A percentile compares a stretch with the other conserved stretches of the same genome.
phyloP scores from a whole-genome alignment of 805 yeast genomes.

The Middelhovenomyces tepae region DNA sequence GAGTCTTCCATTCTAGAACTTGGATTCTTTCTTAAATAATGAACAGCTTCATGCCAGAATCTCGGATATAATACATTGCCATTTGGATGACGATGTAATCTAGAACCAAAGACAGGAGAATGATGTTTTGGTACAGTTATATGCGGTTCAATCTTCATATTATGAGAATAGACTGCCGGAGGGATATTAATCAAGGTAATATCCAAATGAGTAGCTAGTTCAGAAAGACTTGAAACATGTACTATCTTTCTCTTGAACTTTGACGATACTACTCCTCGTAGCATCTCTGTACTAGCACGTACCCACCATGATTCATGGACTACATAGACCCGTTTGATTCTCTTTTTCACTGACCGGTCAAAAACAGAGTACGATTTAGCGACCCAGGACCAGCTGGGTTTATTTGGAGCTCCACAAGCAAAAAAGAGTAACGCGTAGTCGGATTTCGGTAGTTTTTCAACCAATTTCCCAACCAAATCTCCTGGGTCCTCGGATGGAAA shows the following conservation, averaged over 20 bases:
- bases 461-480: conserved; percentile 48
- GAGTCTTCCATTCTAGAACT: conserved; percentile 12
- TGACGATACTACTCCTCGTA: conserved; percentile 51
- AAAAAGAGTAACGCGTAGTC: conserved; percentile 66
- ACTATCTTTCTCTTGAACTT: conserved; percentile 36
- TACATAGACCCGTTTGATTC: conserved; percentile 55
- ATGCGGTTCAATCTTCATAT: conserved; percentile 42
- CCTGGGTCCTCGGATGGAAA: conserved; percentile 40
- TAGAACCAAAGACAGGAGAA: conserved; percentile 25
- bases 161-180: conserved; percentile 62
- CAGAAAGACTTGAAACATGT: conserved; percentile 43
- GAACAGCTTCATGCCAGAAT: conserved; percentile 27
- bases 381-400: conserved; percentile 65
- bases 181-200: conserved; percentile 70
- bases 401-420: conserved; percentile 66
- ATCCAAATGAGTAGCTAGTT: conserved; percentile 54
- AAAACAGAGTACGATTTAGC: conserved; percentile 49
- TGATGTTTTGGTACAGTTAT: conserved; percentile 41
- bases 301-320: conserved; percentile 91
- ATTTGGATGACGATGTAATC: conserved; percentile 24
- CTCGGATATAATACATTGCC: conserved; percentile 17
- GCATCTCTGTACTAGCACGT: conserved; percentile 63
- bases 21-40: conserved; percentile 11
- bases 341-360: conserved; percentile 45
- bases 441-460: conserved; percentile 48